These are phyloP conservation scores for Cruciata laevipes DNA, from an alignment of 257 asterid species.

Conservation along the genomic window DNA sequence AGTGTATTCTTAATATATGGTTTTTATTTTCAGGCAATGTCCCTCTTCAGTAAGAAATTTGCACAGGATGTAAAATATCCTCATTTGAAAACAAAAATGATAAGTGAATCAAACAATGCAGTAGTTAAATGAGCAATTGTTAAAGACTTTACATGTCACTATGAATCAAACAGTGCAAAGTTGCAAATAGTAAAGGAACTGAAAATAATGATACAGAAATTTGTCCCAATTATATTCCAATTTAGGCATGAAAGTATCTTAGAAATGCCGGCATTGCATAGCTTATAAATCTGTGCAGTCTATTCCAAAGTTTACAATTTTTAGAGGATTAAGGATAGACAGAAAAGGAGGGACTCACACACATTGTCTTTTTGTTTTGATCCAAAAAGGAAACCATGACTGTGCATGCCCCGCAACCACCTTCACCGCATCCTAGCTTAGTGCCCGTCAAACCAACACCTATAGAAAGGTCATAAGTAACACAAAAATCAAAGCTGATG, in stretches of 20 bases:
- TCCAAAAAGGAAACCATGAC: conserved; percentile 91
- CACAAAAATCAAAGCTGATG: conserved; percentile 8
- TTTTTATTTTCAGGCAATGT: background rate
- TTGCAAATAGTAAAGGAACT: background rate
- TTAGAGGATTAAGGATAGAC: background rate
- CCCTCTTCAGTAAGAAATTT: background rate
- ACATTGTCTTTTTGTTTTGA: conserved; percentile 56
- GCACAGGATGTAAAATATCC: background rate
- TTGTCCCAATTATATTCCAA: background rate
- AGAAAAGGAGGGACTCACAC: conserved; percentile 62
- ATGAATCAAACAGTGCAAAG: too few species aligned
- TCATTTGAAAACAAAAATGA: background rate
- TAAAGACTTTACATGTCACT: too few species aligned
- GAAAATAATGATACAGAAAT: background rate
- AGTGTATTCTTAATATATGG: background rate
- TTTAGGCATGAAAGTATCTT: background rate
- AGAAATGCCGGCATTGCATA: background rate
- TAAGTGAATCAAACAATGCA: background rate
- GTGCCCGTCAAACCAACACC: conserved; percentile 91
- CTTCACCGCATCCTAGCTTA: conserved; percentile 98
- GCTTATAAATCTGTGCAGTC: background rate
- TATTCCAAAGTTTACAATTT: background rate
- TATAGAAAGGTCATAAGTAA: conserved; percentile 27
- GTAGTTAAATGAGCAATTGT: background rate
- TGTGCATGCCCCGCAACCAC: conserved; percentile 99